phyloP scores from a whole-genome alignment of 2,329 filamentous ascomycete species.

The Aspergillus sp. region DNA sequence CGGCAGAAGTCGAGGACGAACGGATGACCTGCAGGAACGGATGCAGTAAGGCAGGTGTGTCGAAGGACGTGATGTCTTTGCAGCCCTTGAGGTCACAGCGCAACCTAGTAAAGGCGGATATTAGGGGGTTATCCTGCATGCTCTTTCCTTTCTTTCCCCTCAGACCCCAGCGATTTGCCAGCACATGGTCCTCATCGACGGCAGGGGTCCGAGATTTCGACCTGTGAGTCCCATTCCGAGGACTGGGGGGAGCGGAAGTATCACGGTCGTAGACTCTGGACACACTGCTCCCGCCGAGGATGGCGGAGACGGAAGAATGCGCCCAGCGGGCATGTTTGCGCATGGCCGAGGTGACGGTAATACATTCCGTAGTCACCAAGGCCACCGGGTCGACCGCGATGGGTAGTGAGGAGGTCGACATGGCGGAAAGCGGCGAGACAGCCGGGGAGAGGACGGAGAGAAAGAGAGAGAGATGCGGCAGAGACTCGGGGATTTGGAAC shows the following conservation, averaged over 20 bases:
- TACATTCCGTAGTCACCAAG: conserved; percentile 95
- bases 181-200: conserved; percentile 35
- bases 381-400: conserved; percentile 86
- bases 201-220: conserved; percentile 13
- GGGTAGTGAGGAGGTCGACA: conserved; percentile 42
- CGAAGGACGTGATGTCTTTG: conserved; percentile 82
- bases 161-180: conserved; percentile 83
- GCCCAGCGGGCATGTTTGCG: conserved; percentile 95
- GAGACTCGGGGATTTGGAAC: background rate
- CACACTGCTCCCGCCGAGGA: conserved; percentile 61
- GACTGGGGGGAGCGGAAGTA: conserved; percentile 29
- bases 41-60: conserved; percentile 78
- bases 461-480: conserved; percentile 5
- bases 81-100: conserved; percentile 78
- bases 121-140: conserved; percentile 93
- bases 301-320: conserved; percentile 91
- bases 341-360: conserved; percentile 95
- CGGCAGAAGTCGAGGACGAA: conserved; percentile 88
- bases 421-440: conserved; percentile 15
- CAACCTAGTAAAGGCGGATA: conserved; percentile 85
- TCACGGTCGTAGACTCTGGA: conserved; percentile 40
- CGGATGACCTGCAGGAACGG: conserved; percentile 96
- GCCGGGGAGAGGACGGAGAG: conserved; percentile 12
- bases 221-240: conserved; percentile 17
- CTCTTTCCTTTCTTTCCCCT: conserved; percentile 93